Conservation (phyloP, 2,329 filamentous ascomycete genomes). For the Cytospora mali region DNA sequence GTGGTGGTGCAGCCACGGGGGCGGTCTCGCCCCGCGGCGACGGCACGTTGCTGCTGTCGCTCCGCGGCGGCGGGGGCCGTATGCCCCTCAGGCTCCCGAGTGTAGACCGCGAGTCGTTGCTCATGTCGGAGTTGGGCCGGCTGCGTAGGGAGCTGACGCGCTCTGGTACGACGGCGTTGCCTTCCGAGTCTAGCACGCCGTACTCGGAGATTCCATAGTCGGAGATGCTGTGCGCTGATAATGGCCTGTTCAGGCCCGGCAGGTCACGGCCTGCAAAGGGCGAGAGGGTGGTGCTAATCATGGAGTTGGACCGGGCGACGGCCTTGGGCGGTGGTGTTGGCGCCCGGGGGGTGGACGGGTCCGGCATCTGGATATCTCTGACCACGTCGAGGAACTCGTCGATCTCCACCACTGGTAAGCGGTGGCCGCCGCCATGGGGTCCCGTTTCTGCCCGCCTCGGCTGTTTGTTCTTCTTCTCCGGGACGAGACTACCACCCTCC, state of each 20-base stretch:
- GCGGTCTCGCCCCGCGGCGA: conserved; percentile 2
- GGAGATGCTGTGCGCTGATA: conserved; percentile 22
- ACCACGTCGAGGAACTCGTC: conserved; percentile 37
- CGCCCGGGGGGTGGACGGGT: conserved; percentile 31
- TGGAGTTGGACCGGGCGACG: conserved; percentile 24
- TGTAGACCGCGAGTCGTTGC: conserved; percentile 21
- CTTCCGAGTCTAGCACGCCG: conserved; percentile 21
- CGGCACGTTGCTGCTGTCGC: too few relatives aligned
- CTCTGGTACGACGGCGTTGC: conserved; percentile 17
- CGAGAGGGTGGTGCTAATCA: not conserved
- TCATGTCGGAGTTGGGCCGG: conserved; percentile 14
- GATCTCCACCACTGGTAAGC: conserved; percentile 36
- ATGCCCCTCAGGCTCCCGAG: conserved; percentile 23
- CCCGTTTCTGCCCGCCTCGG: conserved; percentile 30
- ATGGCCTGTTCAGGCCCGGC: conserved; percentile 8
- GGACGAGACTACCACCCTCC: not conserved
- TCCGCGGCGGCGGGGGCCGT: not conserved
- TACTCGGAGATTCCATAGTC: conserved; percentile 25
- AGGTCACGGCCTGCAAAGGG: not conserved
- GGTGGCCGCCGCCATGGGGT: conserved; percentile 10
- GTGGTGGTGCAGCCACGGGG: not conserved
- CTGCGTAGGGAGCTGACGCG: conserved; percentile 22
- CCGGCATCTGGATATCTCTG: conserved; percentile 27
- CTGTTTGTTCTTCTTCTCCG: conserved; percentile 11
- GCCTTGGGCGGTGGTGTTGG: conserved; percentile 37